Percentiles rank a stretch among this genome's conserved stretches.
Conservation (phyloP, 768 basidiomycete species). For the Wakefieldia striispora region DNA sequence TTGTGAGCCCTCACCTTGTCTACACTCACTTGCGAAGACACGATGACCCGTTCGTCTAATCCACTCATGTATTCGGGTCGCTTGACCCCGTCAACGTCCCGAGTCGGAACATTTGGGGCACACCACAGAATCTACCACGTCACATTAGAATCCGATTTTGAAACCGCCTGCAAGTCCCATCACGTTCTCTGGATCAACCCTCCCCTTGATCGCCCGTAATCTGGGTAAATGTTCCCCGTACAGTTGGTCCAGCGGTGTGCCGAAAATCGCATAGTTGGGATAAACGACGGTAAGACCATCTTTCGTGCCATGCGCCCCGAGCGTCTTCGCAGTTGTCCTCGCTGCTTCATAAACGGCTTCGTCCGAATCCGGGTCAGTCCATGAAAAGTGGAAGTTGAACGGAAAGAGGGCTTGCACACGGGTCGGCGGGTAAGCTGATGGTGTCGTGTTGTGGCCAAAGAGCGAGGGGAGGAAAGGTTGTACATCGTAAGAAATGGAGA, state of each 20-base stretch:
- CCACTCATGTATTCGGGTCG: too few species aligned
- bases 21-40: too few species aligned
- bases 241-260: constrained; percentile 45
- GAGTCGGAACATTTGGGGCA: too few species aligned
- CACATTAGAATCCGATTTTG: constrained; percentile 19
- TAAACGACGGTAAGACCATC: constrained; percentile 47
- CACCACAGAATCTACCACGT: too few species aligned
- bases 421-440: constrained; percentile 46
- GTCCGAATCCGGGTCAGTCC: neutral
- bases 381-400: constrained; percentile 42
- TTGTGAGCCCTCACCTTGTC: too few species aligned
- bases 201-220: constrained; percentile 41
- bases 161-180: constrained; percentile 68
- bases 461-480: constrained; percentile 51
- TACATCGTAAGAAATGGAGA: constrained; percentile 25
- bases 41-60: too few species aligned
- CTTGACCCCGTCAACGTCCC: too few species aligned
- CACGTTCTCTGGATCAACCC: constrained; percentile 52
- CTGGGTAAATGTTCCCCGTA: constrained; percentile 43
- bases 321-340: constrained; percentile 34
- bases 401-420: constrained; percentile 39
- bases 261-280: constrained; percentile 55
- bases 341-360: constrained; percentile 34
- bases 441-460: constrained; percentile 34
- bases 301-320: constrained; percentile 36